phyloP scores from a whole-genome alignment of 371 early-diverging fungal genomes.

The Mortierella sp. region DNA sequence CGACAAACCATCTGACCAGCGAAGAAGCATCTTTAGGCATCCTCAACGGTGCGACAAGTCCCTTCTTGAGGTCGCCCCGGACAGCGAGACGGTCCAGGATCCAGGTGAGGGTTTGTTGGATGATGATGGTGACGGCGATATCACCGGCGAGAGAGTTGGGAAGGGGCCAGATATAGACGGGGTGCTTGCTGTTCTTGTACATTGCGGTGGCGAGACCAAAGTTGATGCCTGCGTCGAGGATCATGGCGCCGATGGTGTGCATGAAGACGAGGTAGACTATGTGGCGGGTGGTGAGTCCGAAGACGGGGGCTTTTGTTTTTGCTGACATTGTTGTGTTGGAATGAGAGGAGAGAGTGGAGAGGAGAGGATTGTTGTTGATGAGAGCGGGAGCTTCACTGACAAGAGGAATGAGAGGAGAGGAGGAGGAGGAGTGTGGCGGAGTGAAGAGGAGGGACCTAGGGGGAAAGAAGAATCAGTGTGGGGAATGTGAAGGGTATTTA shows the following conservation, averaged over 20 bases:
- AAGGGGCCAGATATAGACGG: slow-evolving; percentile 43
- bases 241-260: slow-evolving; percentile 53
- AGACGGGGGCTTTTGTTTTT: slow-evolving; percentile 25
- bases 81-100: slow-evolving; percentile 51
- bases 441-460: neutral
- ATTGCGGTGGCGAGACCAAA: slow-evolving; percentile 57
- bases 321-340: slow-evolving; percentile 20
- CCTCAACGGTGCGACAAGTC: slow-evolving; percentile 41
- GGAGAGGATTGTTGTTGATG: neutral
- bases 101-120: slow-evolving; percentile 53
- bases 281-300: slow-evolving; percentile 41
- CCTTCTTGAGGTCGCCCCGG: slow-evolving; percentile 42
- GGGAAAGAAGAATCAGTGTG: slow-evolving; percentile 3
- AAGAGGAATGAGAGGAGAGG: neutral
- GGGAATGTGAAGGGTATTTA: neutral
- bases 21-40: slow-evolving; percentile 36
- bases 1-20: slow-evolving; percentile 50
- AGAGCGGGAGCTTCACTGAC: neutral
- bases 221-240: slow-evolving; percentile 56
- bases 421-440: slow-evolving; percentile 4
- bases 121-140: slow-evolving; percentile 52
- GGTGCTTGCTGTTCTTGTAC: slow-evolving; percentile 45
- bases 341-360: neutral
- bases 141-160: slow-evolving; percentile 57
- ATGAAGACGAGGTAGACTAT: slow-evolving; percentile 49